Evolutionary conservation across 1,284 basidiomycete genomes (phyloP), one percentile per base, ranked within the genome.

Genomic region (Leccinum cinnamomeum): DNA sequence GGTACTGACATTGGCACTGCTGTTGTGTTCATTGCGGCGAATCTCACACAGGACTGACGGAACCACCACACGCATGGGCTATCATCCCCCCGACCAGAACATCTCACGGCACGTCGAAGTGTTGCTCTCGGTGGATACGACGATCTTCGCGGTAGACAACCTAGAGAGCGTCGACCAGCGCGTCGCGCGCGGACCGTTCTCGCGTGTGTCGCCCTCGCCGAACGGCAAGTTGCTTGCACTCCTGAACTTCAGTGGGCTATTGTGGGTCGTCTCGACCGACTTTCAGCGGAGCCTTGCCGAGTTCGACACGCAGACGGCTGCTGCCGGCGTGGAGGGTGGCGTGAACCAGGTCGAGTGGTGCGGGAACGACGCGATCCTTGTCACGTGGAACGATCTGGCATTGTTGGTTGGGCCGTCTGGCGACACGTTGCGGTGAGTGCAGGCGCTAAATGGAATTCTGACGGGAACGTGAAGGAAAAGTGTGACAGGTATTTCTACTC

Each of bases 261-360:
- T 98, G 18, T 95, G 92, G 90, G 97, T 99, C 48, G 93, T 97
- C 14, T 96, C 94, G 6, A 86, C 91, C 16, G 95, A 98, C 76
- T 97, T 98, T 72, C 89, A 93, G 64, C 85, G 94, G 41, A 93
- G 86, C 69, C 83, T 98, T 66, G 92, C 93, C 7, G 94, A 97
- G 70, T 95, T 94, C 68, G 88, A 94, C 61, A 88, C 89, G 1
- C 79, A 71, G 5, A 78, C 76, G 25, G 80, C 84, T 10, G 83
- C 76, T 23, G 80, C 84, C 8, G 83, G 80, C 7, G 83, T 80
- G 0, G 81, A 85, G 18, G 88, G 86, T 3, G 72, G 79, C 7
- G 81, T 90, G 5, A 76, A 82, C 33, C 88, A 90, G 68, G 88
- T 96, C 0, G 91, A 92, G 71, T 99, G 97, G 97, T 98, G 96